These are phyloP conservation scores for Erodium moschatum DNA, from an alignment of 441 rosid species.

Conservation along the genomic window DNA sequence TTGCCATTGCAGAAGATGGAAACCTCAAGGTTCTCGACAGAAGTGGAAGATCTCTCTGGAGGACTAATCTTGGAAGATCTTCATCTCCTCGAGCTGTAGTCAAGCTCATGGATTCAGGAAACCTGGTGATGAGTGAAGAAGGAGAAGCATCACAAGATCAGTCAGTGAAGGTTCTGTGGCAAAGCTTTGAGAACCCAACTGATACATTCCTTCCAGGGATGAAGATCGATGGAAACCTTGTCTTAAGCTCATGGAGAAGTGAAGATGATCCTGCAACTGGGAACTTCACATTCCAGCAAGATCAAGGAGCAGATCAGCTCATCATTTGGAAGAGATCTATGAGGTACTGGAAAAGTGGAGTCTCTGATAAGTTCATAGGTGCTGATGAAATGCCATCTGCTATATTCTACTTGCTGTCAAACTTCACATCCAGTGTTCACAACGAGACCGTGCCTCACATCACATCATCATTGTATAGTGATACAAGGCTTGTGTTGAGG, in stretches of 20 bases:
- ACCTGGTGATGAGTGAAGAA: conserved; percentile 32
- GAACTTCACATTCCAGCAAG: conserved; percentile 41
- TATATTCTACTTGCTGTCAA: conserved; percentile 36
- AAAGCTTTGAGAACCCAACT: conserved; percentile 55
- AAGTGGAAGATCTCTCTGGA: conserved; percentile 25
- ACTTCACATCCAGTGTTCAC: conserved; percentile 24
- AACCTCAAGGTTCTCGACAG: conserved; percentile 32
- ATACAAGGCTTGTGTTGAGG: conserved; percentile 41
- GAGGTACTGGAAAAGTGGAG: conserved; percentile 42
- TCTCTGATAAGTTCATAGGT: conserved; percentile 18
- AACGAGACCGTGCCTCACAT: conserved; percentile 17
- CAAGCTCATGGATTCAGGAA: conserved; percentile 45
- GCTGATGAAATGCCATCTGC: conserved; percentile 40
- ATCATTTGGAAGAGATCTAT: conserved; percentile 32
- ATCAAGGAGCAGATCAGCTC: conserved; percentile 34
- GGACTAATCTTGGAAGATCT: conserved; percentile 23
- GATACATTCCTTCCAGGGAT: conserved; percentile 71
- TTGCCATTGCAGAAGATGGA: conserved; percentile 30
- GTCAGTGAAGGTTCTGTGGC: conserved; percentile 30
- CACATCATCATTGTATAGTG: conserved; percentile 16
- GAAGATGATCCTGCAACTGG: conserved; percentile 44
- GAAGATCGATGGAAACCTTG: conserved; percentile 37
- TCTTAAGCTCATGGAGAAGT: conserved; percentile 42
- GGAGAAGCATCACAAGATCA: not conserved
- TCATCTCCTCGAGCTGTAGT: conserved; percentile 17